phyloP scores from a whole-genome alignment of 768 basidiomycete species.

The Pulveroboletus sp. region DNA sequence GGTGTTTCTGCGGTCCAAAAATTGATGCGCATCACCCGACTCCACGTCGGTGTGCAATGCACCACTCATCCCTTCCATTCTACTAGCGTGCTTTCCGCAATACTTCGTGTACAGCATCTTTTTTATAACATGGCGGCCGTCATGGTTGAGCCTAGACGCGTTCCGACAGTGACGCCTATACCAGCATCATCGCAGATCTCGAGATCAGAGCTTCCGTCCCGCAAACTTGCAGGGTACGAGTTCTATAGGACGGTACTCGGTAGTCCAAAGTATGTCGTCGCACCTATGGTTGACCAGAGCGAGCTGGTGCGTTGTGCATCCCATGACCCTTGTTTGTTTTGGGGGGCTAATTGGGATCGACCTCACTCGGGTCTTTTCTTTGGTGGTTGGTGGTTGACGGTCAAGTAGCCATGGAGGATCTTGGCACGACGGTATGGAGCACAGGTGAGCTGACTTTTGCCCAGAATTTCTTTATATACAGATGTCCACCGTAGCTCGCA shows the following conservation, averaged over 20 bases:
- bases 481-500: constrained; percentile 48
- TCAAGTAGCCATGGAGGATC: constrained; percentile 80
- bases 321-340: not conserved
- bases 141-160: not conserved
- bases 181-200: not conserved
- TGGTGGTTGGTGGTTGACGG: not conserved
- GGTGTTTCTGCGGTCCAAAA: not conserved
- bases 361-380: not conserved
- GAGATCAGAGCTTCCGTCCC: not conserved
- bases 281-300: constrained; percentile 98
- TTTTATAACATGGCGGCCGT: constrained; percentile 4
- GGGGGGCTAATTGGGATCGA: not conserved
- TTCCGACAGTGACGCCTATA: not conserved
- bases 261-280: constrained; percentile 85
- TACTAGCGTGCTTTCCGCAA: not conserved
- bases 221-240: constrained; percentile 70
- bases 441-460: constrained; percentile 42
- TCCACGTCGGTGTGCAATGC: constrained; percentile 6
- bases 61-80: not conserved
- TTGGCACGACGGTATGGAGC: constrained; percentile 80
- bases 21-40: not conserved
- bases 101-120: constrained; percentile 1
- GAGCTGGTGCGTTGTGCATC: constrained; percentile 65
- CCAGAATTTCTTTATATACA: too few species aligned
- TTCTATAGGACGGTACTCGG: constrained; percentile 78